phyloP scores from a whole-genome alignment of 177 flowering plant species.

The Vitis hybrid region DNA sequence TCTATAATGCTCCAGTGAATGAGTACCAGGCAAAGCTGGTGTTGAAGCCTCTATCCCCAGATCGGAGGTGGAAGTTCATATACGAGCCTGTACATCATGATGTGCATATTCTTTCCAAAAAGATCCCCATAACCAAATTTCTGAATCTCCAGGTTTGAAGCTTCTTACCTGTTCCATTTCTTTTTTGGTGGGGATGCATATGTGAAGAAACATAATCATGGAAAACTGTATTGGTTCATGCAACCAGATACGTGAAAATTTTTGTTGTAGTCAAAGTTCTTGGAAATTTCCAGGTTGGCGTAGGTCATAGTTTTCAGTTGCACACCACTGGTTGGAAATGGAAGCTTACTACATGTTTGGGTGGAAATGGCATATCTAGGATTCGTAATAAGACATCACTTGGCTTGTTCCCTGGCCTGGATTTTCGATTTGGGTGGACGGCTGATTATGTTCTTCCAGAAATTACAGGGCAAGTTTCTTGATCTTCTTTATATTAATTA shows the following conservation, averaged over 20 bases:
- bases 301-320: slow-evolving; percentile 78
- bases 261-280: neutral
- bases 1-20: slow-evolving; percentile 73
- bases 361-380: slow-evolving; percentile 87
- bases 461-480: slow-evolving; percentile 74
- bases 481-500: neutral
- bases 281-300: slow-evolving; percentile 61
- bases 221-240: neutral
- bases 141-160: slow-evolving; percentile 75
- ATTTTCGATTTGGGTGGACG: slow-evolving; percentile 86
- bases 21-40: slow-evolving; percentile 76
- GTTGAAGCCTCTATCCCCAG: slow-evolving; percentile 68
- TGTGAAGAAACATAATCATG: neutral
- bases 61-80: slow-evolving; percentile 74
- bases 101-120: slow-evolving; percentile 79
- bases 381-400: slow-evolving; percentile 77
- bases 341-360: slow-evolving; percentile 82
- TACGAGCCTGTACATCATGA: slow-evolving; percentile 80
- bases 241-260: neutral
- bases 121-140: slow-evolving; percentile 75
- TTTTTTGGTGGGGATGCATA: neutral
- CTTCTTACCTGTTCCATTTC: neutral
- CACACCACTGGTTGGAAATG: slow-evolving; percentile 90
- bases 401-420: slow-evolving; percentile 73
- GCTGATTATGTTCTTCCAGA: slow-evolving; percentile 95